phyloP scores from a whole-genome alignment of 192 early-diverging fungal species.

The Phlyctochytrium bullatum region DNA sequence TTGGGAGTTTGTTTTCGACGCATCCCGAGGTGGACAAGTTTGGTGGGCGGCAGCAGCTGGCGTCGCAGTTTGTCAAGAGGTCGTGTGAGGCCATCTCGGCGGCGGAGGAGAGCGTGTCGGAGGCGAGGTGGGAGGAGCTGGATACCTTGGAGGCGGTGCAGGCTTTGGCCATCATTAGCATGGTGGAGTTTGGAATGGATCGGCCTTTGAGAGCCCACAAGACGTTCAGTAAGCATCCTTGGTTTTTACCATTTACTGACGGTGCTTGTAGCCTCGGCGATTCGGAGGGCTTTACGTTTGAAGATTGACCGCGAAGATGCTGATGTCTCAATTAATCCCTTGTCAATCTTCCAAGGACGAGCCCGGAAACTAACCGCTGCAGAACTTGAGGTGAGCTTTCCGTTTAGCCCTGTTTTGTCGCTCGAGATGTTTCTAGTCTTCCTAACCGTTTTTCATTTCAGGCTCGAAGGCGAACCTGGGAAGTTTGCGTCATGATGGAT shows the following conservation, averaged over 20 bases:
- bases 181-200: constrained; percentile 21
- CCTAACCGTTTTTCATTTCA: constrained; percentile 2
- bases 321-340: constrained; percentile 16
- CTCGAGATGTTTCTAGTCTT: constrained; percentile 4
- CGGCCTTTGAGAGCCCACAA: constrained; percentile 18
- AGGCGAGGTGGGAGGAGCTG: background rate
- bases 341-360: constrained; percentile 4
- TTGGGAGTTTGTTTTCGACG: constrained; percentile 13
- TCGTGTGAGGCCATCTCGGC: background rate
- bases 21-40: background rate
- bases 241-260: background rate
- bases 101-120: background rate
- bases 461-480: constrained; percentile 18
- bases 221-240: constrained; percentile 14
- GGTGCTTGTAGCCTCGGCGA: constrained; percentile 3
- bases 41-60: background rate
- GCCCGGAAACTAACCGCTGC: background rate
- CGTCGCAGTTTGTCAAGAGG: background rate
- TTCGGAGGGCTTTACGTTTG: constrained; percentile 18
- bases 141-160: constrained; percentile 20
- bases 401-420: too few relatives aligned
- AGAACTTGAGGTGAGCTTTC: constrained; percentile 9
- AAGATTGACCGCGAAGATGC: constrained; percentile 24
- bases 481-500: constrained; percentile 19
- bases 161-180: constrained; percentile 1